Percentiles rank a stretch among this genome's conserved stretches.
Evolutionary conservation across 306 rosid genomes (phyloP).

Genomic region (Lathyrus aphaca): DNA sequence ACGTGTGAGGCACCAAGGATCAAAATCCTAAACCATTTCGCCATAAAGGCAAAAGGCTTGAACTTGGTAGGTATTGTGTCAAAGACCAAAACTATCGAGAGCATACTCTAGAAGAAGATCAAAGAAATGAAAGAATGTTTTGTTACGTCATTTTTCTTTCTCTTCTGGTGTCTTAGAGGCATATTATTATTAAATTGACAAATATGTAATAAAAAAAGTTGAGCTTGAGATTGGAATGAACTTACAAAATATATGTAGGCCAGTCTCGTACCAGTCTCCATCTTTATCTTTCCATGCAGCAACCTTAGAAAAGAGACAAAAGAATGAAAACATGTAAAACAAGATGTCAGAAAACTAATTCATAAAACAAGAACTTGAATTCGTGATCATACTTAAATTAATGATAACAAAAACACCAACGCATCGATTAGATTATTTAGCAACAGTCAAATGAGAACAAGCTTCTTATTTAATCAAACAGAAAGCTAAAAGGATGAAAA

Average conservation of each 20-base stretch:
- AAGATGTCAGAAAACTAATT: constrained; percentile 2
- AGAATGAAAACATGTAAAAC: constrained; percentile 28
- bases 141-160: not conserved
- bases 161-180: not conserved
- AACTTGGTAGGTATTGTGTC: constrained; percentile 14
- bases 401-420: not conserved
- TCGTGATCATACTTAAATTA: constrained; percentile 9
- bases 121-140: not conserved
- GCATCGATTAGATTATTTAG: not conserved
- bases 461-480: constrained; percentile 9
- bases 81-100: constrained; percentile 20
- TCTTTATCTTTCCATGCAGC: constrained; percentile 98
- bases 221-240: constrained; percentile 24
- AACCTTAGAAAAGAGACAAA: constrained; percentile 54
- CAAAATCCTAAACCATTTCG: constrained; percentile 22
- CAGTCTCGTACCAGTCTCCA: constrained; percentile 99
- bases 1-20: constrained; percentile 16
- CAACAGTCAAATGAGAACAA: constrained; percentile 15
- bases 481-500: constrained; percentile 29
- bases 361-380: constrained; percentile 14
- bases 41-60: constrained; percentile 15
- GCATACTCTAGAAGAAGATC: constrained; percentile 22
- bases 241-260: constrained; percentile 97
- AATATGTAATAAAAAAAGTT: constrained; percentile 21
- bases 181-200: constrained; percentile 5